Evolutionary conservation across 192 early-diverging fungal species (phyloP).

Genomic region (Coemansia sp.): DNA sequence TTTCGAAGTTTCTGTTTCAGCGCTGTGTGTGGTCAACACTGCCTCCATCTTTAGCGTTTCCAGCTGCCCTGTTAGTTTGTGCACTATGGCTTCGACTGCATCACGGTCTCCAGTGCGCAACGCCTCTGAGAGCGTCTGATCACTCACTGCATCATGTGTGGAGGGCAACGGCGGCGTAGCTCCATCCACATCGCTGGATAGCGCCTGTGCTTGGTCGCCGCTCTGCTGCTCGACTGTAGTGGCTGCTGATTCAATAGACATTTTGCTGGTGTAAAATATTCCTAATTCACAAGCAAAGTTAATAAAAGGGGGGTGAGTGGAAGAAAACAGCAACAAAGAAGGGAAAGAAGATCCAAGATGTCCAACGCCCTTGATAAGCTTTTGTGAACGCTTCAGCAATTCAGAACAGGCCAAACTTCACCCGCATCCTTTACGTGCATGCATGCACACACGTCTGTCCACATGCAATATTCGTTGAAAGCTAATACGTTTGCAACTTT

Average conservation of each 20-base stretch:
- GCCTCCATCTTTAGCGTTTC: conserved; percentile 46
- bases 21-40: conserved; percentile 21
- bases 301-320: not conserved
- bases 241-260: conserved; percentile 3
- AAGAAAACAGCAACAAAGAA: not conserved
- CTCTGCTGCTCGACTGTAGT: not conserved
- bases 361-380: not conserved
- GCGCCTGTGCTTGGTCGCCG: not conserved
- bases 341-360: conserved; percentile 1
- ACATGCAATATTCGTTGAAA: not conserved
- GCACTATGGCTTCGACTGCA: conserved; percentile 46
- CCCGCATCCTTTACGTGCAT: not conserved
- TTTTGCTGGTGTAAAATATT: not conserved
- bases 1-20: conserved; percentile 10
- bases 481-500: not conserved
- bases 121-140: conserved; percentile 44
- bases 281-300: not conserved
- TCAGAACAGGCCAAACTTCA: not conserved
- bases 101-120: conserved; percentile 51
- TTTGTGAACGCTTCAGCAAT: not conserved
- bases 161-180: not conserved
- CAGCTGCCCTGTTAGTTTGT: conserved; percentile 44
- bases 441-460: not conserved
- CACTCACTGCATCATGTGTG: not conserved
- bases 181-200: conserved; percentile 3